Percentiles rank a stretch among this genome's conserved stretches.
Conservation (phyloP, 208 protist genomes). For the Angomonas deanei region DNA sequence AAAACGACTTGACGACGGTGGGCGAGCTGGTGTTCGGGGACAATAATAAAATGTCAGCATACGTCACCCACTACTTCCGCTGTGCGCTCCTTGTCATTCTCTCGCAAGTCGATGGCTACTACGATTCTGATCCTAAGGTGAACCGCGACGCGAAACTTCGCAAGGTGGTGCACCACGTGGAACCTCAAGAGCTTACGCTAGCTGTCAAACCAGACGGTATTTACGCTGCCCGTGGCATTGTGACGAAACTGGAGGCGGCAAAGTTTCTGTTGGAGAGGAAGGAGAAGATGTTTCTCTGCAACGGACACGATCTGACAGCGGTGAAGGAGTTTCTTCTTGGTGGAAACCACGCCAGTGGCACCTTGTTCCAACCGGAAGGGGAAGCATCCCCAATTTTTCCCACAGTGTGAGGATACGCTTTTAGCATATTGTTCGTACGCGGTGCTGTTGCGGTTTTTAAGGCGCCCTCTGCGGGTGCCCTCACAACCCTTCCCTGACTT, state of each 20-base stretch:
- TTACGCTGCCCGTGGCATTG: background rate
- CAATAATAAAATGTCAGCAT: conserved; percentile 58
- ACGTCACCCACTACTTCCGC: conserved; percentile 30
- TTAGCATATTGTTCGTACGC: too few relatives aligned
- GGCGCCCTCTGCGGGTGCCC: too few relatives aligned
- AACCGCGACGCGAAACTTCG: conserved; percentile 12
- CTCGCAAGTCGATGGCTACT: conserved; percentile 53
- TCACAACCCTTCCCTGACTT: too few relatives aligned
- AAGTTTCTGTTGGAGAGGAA: conserved; percentile 4
- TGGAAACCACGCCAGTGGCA: background rate
- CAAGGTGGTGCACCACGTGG: background rate
- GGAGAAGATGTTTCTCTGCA: conserved; percentile 2
- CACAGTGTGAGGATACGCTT: too few relatives aligned
- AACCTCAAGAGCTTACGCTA: background rate
- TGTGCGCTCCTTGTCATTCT: conserved; percentile 53
- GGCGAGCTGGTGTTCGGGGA: conserved; percentile 23
- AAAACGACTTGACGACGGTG: conserved; percentile 54
- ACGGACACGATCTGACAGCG: background rate
- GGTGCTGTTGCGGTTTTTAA: too few relatives aligned
- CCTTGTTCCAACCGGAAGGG: too few relatives aligned
- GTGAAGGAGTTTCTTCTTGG: background rate
- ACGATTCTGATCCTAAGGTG: conserved; percentile 14
- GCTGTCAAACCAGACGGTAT: background rate
- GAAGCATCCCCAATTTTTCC: too few relatives aligned
- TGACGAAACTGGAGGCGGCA: conserved; percentile 10